A percentile compares a stretch with the other conserved stretches of the same genome.
Conservation (phyloP, 306 rosid species). For the Rubus parviflorus region DNA sequence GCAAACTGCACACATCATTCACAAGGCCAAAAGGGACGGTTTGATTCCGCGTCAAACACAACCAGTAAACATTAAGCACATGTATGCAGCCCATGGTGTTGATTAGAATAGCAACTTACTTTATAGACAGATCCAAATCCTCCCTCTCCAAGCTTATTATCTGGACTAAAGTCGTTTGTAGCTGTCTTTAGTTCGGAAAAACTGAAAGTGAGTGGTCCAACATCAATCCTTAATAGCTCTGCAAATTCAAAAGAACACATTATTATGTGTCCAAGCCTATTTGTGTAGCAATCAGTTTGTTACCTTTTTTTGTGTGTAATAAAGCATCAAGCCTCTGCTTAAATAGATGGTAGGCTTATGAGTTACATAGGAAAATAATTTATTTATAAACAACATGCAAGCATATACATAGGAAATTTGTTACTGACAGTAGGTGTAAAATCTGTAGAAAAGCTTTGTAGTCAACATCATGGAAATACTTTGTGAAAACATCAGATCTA, state of each 20-base stretch:
- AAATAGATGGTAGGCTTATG: neutral
- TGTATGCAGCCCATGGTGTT: neutral
- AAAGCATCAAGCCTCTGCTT: neutral
- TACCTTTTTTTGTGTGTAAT: too few species aligned
- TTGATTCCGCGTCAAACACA: too few species aligned
- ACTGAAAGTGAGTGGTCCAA: slow-evolving; percentile 64
- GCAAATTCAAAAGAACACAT: slow-evolving; percentile 30
- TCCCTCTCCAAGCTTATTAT: slow-evolving; percentile 78
- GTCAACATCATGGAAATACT: slow-evolving; percentile 11
- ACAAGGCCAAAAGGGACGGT: too few species aligned
- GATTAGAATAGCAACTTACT: slow-evolving; percentile 37
- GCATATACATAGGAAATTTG: too few species aligned
- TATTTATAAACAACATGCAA: neutral
- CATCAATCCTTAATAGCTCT: slow-evolving; percentile 68
- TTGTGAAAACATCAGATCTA: slow-evolving; percentile 6
- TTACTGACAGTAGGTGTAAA: slow-evolving; percentile 56
- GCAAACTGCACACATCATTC: too few species aligned
- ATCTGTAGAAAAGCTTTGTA: slow-evolving; percentile 41
- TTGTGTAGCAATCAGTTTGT: neutral
- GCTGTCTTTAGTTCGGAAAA: slow-evolving; percentile 60
- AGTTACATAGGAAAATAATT: neutral
- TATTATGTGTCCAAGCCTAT: neutral
- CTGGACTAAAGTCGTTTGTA: slow-evolving; percentile 56
- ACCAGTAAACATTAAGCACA: neutral
- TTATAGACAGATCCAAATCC: slow-evolving; percentile 86